These are phyloP conservation scores for Protomyces inundatus DNA, from an alignment of 1,139 yeast species.

Conservation along the genomic window DNA sequence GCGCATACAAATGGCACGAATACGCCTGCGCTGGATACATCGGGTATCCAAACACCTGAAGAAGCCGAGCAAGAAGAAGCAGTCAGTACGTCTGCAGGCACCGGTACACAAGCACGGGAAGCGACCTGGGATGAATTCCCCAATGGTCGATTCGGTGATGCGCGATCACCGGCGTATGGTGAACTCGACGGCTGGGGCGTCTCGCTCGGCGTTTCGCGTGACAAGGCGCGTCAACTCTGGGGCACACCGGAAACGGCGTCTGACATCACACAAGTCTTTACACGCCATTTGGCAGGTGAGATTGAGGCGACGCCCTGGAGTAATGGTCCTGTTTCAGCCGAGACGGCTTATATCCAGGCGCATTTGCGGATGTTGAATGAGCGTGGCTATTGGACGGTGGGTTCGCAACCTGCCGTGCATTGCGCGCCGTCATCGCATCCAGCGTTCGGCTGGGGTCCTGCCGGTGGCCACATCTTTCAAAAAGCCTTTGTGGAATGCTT, in stretches of 20 bases:
- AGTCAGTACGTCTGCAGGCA: constrained; percentile 24
- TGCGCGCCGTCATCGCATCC: constrained; percentile 67
- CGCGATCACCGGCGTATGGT: constrained; percentile 92
- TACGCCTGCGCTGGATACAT: not conserved
- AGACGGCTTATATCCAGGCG: constrained; percentile 88
- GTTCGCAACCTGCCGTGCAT: constrained; percentile 93
- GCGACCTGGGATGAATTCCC: constrained; percentile 99
- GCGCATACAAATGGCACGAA: not conserved
- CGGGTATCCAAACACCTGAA: not conserved
- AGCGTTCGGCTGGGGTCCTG: constrained; percentile 96
- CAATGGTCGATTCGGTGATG: constrained; percentile 95
- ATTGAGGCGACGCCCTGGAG: constrained; percentile 87
- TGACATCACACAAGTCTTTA: constrained; percentile 66
- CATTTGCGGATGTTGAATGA: constrained; percentile 73
- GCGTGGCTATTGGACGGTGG: constrained; percentile 74
- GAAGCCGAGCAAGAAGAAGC: constrained; percentile 3
- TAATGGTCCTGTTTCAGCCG: constrained; percentile 71
- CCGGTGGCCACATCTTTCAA: constrained; percentile 81
- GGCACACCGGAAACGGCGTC: constrained; percentile 63
- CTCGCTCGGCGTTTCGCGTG: constrained; percentile 65
- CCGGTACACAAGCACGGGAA: constrained; percentile 62
- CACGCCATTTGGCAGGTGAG: constrained; percentile 67
- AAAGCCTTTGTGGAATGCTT: constrained; percentile 91
- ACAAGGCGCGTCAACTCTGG: constrained; percentile 70
- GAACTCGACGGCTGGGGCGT: constrained; percentile 98